Conservation (phyloP, 192 early-diverging fungal genomes). For the Linnemannia hyalina region DNA sequence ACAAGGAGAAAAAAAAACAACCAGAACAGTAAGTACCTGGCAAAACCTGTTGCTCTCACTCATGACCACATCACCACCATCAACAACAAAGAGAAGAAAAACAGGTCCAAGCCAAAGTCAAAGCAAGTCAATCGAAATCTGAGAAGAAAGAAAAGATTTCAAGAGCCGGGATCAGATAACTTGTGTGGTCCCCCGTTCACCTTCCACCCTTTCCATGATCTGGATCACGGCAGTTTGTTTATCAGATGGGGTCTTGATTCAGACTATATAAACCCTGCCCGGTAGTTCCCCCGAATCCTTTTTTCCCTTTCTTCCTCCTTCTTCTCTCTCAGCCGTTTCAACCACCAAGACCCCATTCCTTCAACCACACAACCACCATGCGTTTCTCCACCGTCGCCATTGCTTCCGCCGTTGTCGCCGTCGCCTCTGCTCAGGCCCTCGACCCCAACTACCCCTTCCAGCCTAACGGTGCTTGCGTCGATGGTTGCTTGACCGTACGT, state of each 20-base stretch:
- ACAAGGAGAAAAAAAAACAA: background rate
- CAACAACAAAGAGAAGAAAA: background rate
- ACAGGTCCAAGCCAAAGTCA: background rate
- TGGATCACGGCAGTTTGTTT: background rate
- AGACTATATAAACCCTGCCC: background rate
- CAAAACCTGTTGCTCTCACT: background rate
- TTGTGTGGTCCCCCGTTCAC: background rate
- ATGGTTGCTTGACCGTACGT: slow-evolving; percentile 44
- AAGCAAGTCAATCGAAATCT: background rate
- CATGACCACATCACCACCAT: background rate
- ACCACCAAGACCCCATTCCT: background rate
- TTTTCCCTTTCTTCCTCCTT: background rate
- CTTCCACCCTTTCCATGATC: background rate
- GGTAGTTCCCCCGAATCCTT: background rate
- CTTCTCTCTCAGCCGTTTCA: background rate
- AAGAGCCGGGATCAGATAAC: background rate
- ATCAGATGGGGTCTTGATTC: background rate
- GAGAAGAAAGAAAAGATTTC: background rate
- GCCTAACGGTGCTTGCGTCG: slow-evolving; percentile 36
- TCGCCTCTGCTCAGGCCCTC: slow-evolving; percentile 31
- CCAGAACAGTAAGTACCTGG: background rate
- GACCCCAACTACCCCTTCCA: slow-evolving; percentile 40
- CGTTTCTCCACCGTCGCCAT: slow-evolving; percentile 39
- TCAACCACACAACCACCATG: slow-evolving; percentile 29
- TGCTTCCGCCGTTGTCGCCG: slow-evolving; percentile 21